Base-by-base conservation (phyloP, 2,329 filamentous ascomycete species). In the Ascochyta pisi region DNA sequence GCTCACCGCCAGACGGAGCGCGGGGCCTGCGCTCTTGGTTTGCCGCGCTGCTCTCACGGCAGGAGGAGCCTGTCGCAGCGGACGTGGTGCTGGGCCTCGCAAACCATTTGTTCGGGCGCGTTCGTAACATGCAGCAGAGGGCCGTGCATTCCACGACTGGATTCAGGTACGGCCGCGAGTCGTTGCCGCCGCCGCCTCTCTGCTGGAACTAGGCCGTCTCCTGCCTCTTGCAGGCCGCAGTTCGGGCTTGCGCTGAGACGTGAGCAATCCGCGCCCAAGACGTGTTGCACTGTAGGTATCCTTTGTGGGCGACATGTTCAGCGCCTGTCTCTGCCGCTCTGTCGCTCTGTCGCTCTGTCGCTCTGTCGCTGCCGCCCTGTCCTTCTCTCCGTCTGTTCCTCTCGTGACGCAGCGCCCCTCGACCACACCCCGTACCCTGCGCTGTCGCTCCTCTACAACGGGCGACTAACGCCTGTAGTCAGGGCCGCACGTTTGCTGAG, bases 401-500 rank as follows among this genome's bases (percentile, higher is more conserved):
- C 46, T 50, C 54, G 43, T 54, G 53, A 54, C 46, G 45, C 55
- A 54, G 46, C 38, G 19, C 45, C 35, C 50, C 53, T 50, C 53
- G 47, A 50, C 53, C 53, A 29, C 46, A 37, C 53, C 23, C 27
- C 26, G 54, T 40, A 49, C 43, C 58, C 45, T 48, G 50, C 45
- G 48, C 57, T 29, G 48, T 24, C 35, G 37, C 42, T 38, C 26
- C 43, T 57, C 57, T 52, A 52, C 52, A 63, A 65, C 65, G 60
- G 61, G 54, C 60, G 57, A 54, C 58, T 60, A 60, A 57, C 37
- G 53, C 45, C 48, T 52, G 59, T 61, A 63, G 60, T 58, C 63
- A 65, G 60, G 61, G 60, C 59, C 61, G 46, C 60, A 62, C 58
- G 62, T 60, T 52, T 56, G 53, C 57, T 64, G 59, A 50, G 59